A percentile compares a stretch with the other conserved stretches of the same genome.
These are phyloP conservation scores for Blastomyces gilchristii DNA, from an alignment of 2,329 filamentous ascomycete species.

Conservation along the genomic window DNA sequence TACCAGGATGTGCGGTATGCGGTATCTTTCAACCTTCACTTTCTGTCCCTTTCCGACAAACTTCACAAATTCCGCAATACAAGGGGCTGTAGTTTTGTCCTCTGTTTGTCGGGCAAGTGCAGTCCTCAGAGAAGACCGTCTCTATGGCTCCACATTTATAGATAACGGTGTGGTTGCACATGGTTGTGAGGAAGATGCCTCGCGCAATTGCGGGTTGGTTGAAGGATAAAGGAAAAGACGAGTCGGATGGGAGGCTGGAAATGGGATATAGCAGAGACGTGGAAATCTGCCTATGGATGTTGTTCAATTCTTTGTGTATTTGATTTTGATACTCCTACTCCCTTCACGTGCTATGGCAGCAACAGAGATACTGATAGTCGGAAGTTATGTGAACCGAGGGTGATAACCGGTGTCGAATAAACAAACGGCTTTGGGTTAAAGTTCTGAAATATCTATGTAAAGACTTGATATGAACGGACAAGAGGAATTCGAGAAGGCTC, in stretches of 20 bases:
- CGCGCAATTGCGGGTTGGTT: neutral
- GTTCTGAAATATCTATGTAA: neutral
- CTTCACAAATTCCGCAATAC: constrained; percentile 17
- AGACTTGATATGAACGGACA: neutral
- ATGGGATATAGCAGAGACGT: neutral
- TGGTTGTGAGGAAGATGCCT: constrained; percentile 1
- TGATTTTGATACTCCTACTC: neutral
- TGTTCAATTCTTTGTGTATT: neutral
- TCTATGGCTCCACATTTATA: constrained; percentile 17
- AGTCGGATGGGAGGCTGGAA: neutral
- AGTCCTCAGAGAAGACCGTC: constrained; percentile 15
- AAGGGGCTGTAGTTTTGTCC: constrained; percentile 10
- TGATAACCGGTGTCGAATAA: neutral
- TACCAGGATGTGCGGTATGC: neutral
- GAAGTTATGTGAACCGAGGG: neutral
- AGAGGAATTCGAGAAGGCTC: neutral
- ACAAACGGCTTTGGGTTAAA: neutral
- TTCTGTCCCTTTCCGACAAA: constrained; percentile 8
- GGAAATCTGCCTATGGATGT: neutral
- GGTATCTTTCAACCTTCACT: neutral
- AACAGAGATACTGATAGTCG: neutral
- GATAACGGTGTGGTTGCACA: constrained; percentile 16
- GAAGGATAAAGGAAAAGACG: neutral
- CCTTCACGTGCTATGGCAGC: neutral
- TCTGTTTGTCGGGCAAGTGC: constrained; percentile 12